Percentiles rank a stretch among this genome's conserved stretches.
Conservation (phyloP, 1,139 yeast genomes). For the Taiozyma onychis region DNA sequence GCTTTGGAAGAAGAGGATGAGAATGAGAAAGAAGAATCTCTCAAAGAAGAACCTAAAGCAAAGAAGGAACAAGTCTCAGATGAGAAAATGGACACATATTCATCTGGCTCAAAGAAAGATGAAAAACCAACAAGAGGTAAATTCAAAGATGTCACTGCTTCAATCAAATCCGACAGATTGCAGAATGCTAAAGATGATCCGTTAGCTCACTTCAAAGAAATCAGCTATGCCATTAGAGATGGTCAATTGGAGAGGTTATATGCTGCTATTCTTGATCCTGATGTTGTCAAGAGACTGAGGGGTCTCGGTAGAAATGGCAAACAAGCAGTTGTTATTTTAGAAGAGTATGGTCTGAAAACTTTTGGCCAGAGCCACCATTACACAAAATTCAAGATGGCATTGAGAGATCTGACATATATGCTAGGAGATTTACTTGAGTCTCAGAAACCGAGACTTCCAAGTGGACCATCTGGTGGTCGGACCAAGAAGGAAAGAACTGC, state of each 20-base stretch:
- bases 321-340: not conserved
- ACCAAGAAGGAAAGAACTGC: not conserved
- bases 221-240: not conserved
- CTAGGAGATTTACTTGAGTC: not conserved
- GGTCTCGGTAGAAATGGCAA: not conserved
- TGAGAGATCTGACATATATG: not conserved
- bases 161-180: not conserved
- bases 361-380: not conserved
- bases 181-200: not conserved
- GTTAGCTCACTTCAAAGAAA: not conserved
- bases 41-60: not conserved
- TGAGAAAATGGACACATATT: not conserved
- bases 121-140: constrained; percentile 1
- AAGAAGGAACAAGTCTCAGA: not conserved
- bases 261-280: not conserved
- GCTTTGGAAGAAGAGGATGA: not conserved
- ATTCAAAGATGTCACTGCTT: constrained; percentile 6
- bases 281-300: not conserved
- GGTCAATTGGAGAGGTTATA: not conserved
- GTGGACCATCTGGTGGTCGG: not conserved
- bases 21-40: not conserved
- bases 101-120: not conserved
- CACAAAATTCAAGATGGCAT: constrained; percentile 1
- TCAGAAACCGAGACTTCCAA: not conserved
- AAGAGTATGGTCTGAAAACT: constrained; percentile 2